Base-by-base conservation (phyloP, 2,329 filamentous ascomycete genomes). In the Neonectria ditissima region DNA sequence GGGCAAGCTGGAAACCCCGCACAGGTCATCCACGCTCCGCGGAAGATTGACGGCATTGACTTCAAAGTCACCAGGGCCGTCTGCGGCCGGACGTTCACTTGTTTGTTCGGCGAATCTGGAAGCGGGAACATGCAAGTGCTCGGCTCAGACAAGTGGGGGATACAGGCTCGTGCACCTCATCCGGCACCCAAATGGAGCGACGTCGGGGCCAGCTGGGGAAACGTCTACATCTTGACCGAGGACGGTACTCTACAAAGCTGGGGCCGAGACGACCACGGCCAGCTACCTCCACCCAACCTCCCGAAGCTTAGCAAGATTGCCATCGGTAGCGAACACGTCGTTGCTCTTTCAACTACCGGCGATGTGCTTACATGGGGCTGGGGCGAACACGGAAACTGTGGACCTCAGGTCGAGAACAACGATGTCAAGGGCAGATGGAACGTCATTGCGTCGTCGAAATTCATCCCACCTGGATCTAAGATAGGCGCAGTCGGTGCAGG, bases 371-470 rank as follows among this genome's bases (percentile, higher is more conserved):
- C 92, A 1, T 98, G 95, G 93, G 96, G 96, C 20, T 99, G 96
- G 96, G 94, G 94, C 2, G 95, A 98, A 79, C 96, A 99, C 80
- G 96, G 96, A 1, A 99, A 99, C 76, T 99, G 96, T 77, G 96
- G 96, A 3, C 87, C 88, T 37, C 82, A 86, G 13, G 87, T 89
- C 65, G 81, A 84, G 18, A 81, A 85, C 65, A 89, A 88, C 53
- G 87, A 92, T 77, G 89, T 94, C 48, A 91, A 90, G 67, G 90
- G 86, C 10, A 83, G 83, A 63, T 92, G 86, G 83, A 94, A 91
- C 74, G 80, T 87, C 62, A 86, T 97, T 73, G 84, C 85, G 22
- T 86, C 88, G 48, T 81, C 82, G 55, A 84, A 83, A 67, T 83
- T 84, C 73, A 79, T 89, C 41, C 83, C 84, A 16, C 75, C 83